phyloP scores from a whole-genome alignment of 2,329 filamentous ascomycete genomes.

The Cercospora berteroae region DNA sequence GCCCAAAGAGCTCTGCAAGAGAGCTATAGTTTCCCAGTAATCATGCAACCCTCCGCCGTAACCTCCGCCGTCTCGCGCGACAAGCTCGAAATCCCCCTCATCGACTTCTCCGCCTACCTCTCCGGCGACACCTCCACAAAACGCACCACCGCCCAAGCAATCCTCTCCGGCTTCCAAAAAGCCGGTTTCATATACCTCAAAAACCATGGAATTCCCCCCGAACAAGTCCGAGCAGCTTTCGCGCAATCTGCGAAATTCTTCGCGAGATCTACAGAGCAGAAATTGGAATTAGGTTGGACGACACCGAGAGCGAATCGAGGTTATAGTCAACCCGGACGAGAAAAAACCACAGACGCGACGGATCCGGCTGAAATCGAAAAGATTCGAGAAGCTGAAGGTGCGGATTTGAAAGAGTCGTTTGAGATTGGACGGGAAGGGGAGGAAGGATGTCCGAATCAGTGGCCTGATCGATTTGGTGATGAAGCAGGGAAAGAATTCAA shows the following conservation, averaged over 20 bases:
- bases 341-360: conserved; percentile 64
- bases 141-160: conserved; percentile 59
- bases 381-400: conserved; percentile 51
- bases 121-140: conserved; percentile 53
- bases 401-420: conserved; percentile 58
- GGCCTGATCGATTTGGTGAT: conserved; percentile 63
- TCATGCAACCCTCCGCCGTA: conserved; percentile 27
- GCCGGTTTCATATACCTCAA: conserved; percentile 88
- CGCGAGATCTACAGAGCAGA: conserved; percentile 58
- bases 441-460: conserved; percentile 68
- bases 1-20: neutral
- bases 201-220: conserved; percentile 68
- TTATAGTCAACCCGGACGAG: conserved; percentile 54
- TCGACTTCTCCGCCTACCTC: conserved; percentile 72
- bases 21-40: neutral
- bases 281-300: conserved; percentile 65
- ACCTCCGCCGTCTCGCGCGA: conserved; percentile 35
- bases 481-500: conserved; percentile 64
- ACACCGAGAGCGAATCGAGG: conserved; percentile 51
- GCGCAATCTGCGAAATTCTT: conserved; percentile 67
- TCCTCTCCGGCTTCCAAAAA: conserved; percentile 76
- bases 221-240: conserved; percentile 35
- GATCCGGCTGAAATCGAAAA: conserved; percentile 59
- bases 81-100: conserved; percentile 51
- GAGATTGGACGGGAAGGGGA: conserved; percentile 63